phyloP scores from a whole-genome alignment of 768 basidiomycete species.

The Russula virescens region DNA sequence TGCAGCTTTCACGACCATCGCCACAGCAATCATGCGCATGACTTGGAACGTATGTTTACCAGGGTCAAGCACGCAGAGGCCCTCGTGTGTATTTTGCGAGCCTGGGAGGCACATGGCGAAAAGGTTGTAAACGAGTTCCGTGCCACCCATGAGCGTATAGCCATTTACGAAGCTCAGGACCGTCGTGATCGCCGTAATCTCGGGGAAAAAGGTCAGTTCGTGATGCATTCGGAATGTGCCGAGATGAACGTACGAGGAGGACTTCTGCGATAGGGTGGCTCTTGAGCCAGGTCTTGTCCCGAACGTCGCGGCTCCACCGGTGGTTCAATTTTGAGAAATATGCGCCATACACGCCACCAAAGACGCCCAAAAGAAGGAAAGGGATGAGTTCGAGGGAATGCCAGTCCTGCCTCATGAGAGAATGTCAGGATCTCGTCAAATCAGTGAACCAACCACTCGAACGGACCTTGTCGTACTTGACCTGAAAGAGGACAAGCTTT shows the following conservation, averaged over 20 bases:
- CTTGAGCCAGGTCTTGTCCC: constrained; percentile 76
- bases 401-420: constrained; percentile 64
- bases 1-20: constrained; percentile 74
- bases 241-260: constrained; percentile 49
- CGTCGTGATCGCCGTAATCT: constrained; percentile 79
- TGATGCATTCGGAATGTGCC: not conserved
- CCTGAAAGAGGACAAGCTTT: constrained; percentile 88
- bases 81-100: constrained; percentile 49
- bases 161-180: constrained; percentile 80
- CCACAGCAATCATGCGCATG: constrained; percentile 58
- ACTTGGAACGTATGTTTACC: constrained; percentile 55
- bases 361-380: constrained; percentile 81
- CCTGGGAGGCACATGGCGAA: constrained; percentile 77
- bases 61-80: constrained; percentile 67
- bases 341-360: constrained; percentile 93
- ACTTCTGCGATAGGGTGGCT: constrained; percentile 81
- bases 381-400: constrained; percentile 83
- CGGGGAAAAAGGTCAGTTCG: constrained; percentile 2
- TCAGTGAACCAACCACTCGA: not conserved
- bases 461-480: constrained; percentile 75
- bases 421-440: not conserved
- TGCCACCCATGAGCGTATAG: constrained; percentile 90
- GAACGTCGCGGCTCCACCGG: constrained; percentile 78
- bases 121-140: constrained; percentile 88
- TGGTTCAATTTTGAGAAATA: constrained; percentile 90